phyloP scores from a whole-genome alignment of 352 stramenopile genomes.

The Phytophthora pistaciae region DNA sequence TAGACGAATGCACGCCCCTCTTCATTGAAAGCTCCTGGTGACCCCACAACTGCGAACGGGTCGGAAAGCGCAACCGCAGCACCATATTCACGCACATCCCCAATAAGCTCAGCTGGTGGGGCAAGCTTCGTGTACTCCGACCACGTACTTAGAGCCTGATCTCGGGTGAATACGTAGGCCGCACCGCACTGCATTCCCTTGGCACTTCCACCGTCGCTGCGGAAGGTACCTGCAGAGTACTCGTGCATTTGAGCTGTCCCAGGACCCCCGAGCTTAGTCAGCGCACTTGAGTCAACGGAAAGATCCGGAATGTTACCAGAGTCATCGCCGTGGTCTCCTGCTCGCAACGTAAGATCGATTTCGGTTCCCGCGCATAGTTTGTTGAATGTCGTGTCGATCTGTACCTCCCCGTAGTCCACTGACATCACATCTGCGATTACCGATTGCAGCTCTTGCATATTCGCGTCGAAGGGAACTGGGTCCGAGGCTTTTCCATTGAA shows the following conservation, averaged over 20 bases:
- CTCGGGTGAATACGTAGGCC: slow-evolving; percentile 67
- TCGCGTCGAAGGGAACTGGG: slow-evolving; percentile 70
- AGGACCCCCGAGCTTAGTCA: slow-evolving; percentile 48
- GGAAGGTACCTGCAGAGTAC: slow-evolving; percentile 67
- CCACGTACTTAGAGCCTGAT: slow-evolving; percentile 51
- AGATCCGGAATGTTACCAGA: slow-evolving; percentile 71
- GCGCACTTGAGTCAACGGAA: slow-evolving; percentile 44
- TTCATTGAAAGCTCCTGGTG: slow-evolving; percentile 62
- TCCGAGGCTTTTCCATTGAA: slow-evolving; percentile 65
- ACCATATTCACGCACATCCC: slow-evolving; percentile 68
- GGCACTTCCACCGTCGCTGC: slow-evolving; percentile 55
- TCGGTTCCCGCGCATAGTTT: slow-evolving; percentile 57
- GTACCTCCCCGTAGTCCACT: slow-evolving; percentile 59
- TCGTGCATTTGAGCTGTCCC: slow-evolving; percentile 57
- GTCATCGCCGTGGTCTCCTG: slow-evolving; percentile 63
- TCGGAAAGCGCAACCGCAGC: slow-evolving; percentile 53
- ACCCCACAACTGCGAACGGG: slow-evolving; percentile 68
- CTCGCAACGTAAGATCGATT: slow-evolving; percentile 64
- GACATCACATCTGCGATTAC: slow-evolving; percentile 70
- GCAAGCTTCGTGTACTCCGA: slow-evolving; percentile 62
- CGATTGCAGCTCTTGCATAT: slow-evolving; percentile 49
- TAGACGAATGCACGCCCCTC: slow-evolving; percentile 83
- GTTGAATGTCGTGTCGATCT: slow-evolving; percentile 60
- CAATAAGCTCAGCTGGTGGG: slow-evolving; percentile 48
- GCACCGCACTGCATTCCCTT: slow-evolving; percentile 82